These are phyloP conservation scores for Trametes cingulata DNA, from an alignment of 768 basidiomycete genomes.

Conservation along the genomic window DNA sequence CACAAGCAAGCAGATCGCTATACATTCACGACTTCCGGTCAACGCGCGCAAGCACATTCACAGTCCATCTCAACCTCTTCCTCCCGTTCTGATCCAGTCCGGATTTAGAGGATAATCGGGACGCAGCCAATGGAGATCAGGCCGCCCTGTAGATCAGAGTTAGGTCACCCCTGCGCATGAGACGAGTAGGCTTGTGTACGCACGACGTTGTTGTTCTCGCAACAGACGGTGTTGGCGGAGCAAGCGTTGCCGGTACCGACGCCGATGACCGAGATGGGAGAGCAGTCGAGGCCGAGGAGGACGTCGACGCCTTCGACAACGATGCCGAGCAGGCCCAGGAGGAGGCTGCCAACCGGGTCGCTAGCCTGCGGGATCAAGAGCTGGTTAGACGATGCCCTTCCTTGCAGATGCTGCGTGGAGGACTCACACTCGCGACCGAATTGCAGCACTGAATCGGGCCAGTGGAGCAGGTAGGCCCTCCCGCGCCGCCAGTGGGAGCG, in stretches of 20 bases:
- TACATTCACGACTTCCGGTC: too few relatives aligned
- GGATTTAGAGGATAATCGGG: constrained; percentile 13
- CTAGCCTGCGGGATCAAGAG: neutral
- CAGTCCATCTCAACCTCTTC: too few relatives aligned
- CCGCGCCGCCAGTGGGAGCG: neutral
- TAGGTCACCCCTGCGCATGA: neutral
- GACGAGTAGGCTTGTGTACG: neutral
- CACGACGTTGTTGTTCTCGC: constrained; percentile 16
- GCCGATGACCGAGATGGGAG: constrained; percentile 15
- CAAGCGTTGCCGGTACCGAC: neutral
- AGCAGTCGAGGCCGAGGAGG: constrained; percentile 13
- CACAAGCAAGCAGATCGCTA: too few relatives aligned
- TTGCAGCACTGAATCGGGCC: constrained; percentile 17
- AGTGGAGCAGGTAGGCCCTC: constrained; percentile 19
- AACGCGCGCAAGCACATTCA: too few relatives aligned
- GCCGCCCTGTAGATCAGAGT: constrained; percentile 1
- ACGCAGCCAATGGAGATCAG: constrained; percentile 22
- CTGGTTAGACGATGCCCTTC: neutral
- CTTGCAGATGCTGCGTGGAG: neutral
- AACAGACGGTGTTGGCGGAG: constrained; percentile 13
- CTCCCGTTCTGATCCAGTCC: too few relatives aligned
- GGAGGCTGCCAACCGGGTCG: neutral
- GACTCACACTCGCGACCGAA: neutral
- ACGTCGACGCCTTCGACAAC: constrained; percentile 2
- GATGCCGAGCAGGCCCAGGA: constrained; percentile 13